Conservation (phyloP, 2,329 filamentous ascomycete species). For the Clarireedia hainanense region DNA sequence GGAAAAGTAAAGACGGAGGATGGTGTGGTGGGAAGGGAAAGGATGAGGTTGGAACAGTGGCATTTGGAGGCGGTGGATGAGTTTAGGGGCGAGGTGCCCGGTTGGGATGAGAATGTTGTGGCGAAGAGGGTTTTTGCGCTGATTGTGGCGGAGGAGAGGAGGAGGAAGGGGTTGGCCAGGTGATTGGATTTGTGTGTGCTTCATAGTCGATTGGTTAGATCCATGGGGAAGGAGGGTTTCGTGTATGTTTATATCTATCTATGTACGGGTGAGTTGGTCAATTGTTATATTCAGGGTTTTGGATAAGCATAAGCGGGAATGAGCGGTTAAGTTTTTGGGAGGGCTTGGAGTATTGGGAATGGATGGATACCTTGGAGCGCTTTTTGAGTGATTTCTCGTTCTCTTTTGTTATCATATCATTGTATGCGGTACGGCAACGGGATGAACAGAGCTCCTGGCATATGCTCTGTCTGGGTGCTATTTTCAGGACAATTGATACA, state of each 20-base stretch:
- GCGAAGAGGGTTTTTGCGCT: conserved; percentile 27
- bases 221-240: background rate
- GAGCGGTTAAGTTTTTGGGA: background rate
- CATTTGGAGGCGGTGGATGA: conserved; percentile 30
- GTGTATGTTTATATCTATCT: background rate
- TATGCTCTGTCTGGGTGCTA: too few species aligned
- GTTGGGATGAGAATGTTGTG: conserved; percentile 28
- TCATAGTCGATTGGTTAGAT: background rate
- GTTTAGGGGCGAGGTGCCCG: conserved; percentile 24
- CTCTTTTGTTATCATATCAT: background rate
- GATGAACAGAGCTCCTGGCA: too few species aligned
- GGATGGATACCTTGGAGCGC: background rate
- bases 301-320: too few species aligned
- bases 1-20: background rate
- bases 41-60: conserved; percentile 27
- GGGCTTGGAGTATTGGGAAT: background rate
- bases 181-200: conserved; percentile 10
- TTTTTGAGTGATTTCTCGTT: background rate
- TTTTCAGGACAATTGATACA: too few species aligned
- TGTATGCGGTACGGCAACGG: too few species aligned
- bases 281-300: too few species aligned
- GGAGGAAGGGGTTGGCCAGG: conserved; percentile 7
- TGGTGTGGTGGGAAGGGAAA: conserved; percentile 13
- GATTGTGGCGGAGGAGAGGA: conserved; percentile 22
- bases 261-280: background rate